Conservation (phyloP, 75 land plant genomes). For the Pinus taeda region DNA sequence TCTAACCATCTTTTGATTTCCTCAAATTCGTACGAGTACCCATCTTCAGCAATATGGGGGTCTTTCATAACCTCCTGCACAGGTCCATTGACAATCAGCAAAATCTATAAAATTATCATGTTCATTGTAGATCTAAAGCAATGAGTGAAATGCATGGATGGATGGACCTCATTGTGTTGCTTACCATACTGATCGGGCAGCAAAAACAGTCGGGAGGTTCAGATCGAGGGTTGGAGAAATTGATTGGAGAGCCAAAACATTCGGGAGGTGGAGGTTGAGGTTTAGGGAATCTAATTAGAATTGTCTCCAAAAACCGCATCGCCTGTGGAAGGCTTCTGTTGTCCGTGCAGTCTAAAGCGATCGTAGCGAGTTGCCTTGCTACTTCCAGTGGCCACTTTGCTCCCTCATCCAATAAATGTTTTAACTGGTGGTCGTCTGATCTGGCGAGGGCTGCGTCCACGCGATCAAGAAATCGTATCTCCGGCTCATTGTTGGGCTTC, state of each 20-base stretch:
- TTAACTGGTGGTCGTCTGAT: not conserved
- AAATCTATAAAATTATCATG: too few relatives aligned
- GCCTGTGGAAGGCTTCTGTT: not conserved
- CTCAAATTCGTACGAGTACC: not conserved
- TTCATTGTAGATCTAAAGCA: too few relatives aligned
- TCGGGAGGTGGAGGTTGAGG: too few relatives aligned
- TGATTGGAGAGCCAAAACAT: too few relatives aligned
- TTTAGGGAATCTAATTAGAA: too few relatives aligned
- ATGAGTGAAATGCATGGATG: too few relatives aligned
- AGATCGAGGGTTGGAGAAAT: too few relatives aligned
- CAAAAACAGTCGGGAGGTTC: too few relatives aligned
- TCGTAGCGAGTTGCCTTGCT: slow-evolving; percentile 6
- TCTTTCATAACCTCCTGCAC: not conserved
- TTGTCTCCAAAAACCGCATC: too few relatives aligned
- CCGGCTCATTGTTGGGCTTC: slow-evolving; percentile 2
- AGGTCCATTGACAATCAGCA: too few relatives aligned
- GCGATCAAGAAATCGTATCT: not conserved
- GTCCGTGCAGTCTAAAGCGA: not conserved
- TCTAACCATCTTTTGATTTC: not conserved
- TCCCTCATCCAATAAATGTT: slow-evolving; percentile 8
- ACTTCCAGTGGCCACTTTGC: slow-evolving; percentile 6
- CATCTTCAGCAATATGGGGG: not conserved
- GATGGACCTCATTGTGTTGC: too few relatives aligned
- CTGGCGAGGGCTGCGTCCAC: slow-evolving; percentile 10
- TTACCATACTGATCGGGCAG: too few relatives aligned